These are phyloP conservation scores for Aspergillus affinis DNA, from an alignment of 495 filamentous ascomycete genomes.

Conservation along the genomic window DNA sequence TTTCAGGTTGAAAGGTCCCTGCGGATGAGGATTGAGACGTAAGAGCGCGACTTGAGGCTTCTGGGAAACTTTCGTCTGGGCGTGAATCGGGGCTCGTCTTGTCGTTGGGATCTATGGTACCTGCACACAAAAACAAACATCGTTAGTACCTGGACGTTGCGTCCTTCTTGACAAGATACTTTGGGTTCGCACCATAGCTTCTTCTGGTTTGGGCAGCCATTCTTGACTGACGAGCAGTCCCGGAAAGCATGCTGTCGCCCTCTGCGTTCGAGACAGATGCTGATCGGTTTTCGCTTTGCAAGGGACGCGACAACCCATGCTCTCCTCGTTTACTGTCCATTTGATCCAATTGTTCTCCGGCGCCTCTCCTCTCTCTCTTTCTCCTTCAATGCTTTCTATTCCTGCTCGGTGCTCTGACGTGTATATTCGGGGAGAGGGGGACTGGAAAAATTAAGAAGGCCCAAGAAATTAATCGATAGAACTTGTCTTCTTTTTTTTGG, in stretches of 20 bases:
- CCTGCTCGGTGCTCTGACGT: neutral
- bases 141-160: neutral
- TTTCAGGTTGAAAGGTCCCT: conserved; percentile 53
- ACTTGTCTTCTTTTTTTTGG: neutral
- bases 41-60: conserved; percentile 27
- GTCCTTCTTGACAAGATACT: neutral
- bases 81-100: conserved; percentile 26
- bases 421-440: neutral
- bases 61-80: conserved; percentile 34
- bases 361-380: too few species aligned
- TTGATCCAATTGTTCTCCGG: conserved; percentile 10
- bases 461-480: neutral
- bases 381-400: neutral
- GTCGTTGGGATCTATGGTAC: conserved; percentile 39
- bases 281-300: conserved; percentile 12
- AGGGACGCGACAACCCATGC: conserved; percentile 2
- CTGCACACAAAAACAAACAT: conserved; percentile 26
- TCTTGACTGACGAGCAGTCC: conserved; percentile 24
- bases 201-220: conserved; percentile 27
- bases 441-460: neutral
- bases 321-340: conserved; percentile 9
- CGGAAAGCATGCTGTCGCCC: conserved; percentile 18
- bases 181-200: conserved; percentile 34
- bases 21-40: conserved; percentile 53
- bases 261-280: conserved; percentile 10